Conservation (phyloP, 768 basidiomycete genomes). For the Leccinum variicolor region DNA sequence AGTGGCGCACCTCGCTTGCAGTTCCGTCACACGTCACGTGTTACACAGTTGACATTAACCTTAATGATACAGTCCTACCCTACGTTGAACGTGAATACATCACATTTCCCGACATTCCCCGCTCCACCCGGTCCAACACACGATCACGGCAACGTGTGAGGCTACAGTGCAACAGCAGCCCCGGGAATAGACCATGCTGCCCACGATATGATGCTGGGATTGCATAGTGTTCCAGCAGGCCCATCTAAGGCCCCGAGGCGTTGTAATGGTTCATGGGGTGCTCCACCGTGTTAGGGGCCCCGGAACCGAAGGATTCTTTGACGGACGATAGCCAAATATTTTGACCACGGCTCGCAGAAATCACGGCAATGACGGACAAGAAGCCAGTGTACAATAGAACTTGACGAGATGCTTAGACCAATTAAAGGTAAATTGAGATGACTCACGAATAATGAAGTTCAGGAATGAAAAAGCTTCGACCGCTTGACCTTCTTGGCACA, state of each 20-base stretch:
- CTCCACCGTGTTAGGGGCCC: constrained; percentile 1
- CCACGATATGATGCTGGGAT: neutral
- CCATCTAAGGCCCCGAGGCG: constrained; percentile 1
- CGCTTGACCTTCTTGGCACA: constrained; percentile 31
- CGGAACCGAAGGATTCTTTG: constrained; percentile 23
- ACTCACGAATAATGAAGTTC: constrained; percentile 34
- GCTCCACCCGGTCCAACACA: neutral
- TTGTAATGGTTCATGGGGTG: constrained; percentile 18
- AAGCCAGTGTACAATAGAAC: constrained; percentile 31
- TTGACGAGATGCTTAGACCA: constrained; percentile 12
- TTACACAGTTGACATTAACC: neutral
- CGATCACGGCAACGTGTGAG: neutral
- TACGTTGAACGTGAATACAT: neutral
- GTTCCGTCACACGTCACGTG: neutral
- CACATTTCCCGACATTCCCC: neutral
- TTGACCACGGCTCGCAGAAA: constrained; percentile 28
- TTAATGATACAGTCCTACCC: neutral
- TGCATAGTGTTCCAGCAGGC: neutral
- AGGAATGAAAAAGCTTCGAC: constrained; percentile 37
- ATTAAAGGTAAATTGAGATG: neutral
- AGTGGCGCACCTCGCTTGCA: constrained; percentile 10
- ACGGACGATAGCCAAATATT: constrained; percentile 34
- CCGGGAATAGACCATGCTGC: neutral
- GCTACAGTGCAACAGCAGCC: neutral
- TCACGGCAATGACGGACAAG: constrained; percentile 24